Base-by-base conservation (phyloP, 371 early-diverging fungal genomes). In the Apophysomyces variabilis region DNA sequence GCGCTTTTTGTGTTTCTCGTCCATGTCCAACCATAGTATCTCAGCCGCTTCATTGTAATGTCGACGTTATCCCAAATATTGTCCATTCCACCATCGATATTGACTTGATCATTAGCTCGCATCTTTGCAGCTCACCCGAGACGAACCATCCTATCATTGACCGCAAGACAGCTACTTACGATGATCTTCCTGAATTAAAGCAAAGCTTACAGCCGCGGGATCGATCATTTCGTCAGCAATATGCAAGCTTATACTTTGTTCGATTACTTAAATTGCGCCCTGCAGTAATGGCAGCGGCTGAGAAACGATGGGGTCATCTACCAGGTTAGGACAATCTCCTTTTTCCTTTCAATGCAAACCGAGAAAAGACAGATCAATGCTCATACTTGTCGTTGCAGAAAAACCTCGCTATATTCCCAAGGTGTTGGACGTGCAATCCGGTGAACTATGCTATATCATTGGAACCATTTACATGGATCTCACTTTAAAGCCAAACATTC, bases 391-490 rank as follows among this genome's bases (percentile, higher is more conserved):
- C 21, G 11, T 18, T 50, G n/a, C 65, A 78, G 80, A 79, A 35
- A 66, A 66, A 41, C 75, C 82, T 1, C 61, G 68, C 45, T 83
- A 82, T 69, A 88, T 90, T 12, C 68, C 80, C 14, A 88, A 88
- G 57, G 85, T 92, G 16, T 78, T 94, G 32, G 92, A 94, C 68
- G 84, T 93, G 12, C 78, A 83, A 21, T 78, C 84, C 1, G 85
- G 81, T 1, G 74, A 82, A 66, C 64, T 86, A 16, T 91, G 90
- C 59, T 95, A 84, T 67, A 78, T 95, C 32, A 73, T 94, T 32
- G 98, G 97, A 14, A 96, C 97, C 0, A 71, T 96, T 13, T 96
- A 91, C 73, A 76, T 92, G 37, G 96, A 96, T 13, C 89, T 94
- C 88, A 76, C 84, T 4, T 65, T 85, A 38, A 96, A 95, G 68